Conservation (phyloP, 768 basidiomycete genomes). For the Suillus plorans region DNA sequence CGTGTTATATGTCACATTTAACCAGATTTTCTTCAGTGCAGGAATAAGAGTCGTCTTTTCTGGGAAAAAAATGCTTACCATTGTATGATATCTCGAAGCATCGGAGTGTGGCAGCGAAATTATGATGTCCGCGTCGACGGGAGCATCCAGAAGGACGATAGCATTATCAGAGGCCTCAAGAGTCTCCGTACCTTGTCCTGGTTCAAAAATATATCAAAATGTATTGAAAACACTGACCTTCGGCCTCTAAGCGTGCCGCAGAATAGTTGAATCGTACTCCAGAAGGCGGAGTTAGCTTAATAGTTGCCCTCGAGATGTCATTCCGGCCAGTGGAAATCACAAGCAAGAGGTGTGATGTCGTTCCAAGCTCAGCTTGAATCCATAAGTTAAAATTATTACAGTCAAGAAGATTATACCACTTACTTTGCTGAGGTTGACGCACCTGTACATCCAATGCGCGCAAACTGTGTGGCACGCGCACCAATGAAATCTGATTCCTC, state of each 20-base stretch:
- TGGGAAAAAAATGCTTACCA: slow-evolving; percentile 45
- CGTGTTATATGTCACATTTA: slow-evolving; percentile 71
- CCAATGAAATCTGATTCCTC: slow-evolving; percentile 39
- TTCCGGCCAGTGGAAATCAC: slow-evolving; percentile 71
- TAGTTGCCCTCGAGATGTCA: slow-evolving; percentile 47
- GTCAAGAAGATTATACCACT: slow-evolving; percentile 19
- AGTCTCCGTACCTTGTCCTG: slow-evolving; percentile 18
- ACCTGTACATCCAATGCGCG: slow-evolving; percentile 64
- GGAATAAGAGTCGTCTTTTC: slow-evolving; percentile 4
- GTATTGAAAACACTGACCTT: slow-evolving; percentile 24
- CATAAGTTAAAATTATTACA: slow-evolving; percentile 7
- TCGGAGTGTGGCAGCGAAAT: slow-evolving; percentile 68
- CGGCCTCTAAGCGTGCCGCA: slow-evolving; percentile 40
- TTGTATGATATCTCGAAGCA: slow-evolving; percentile 54
- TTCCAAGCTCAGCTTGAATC: slow-evolving; percentile 63
- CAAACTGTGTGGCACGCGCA: slow-evolving; percentile 63
- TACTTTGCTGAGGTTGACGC: slow-evolving; percentile 48
- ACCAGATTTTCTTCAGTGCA: slow-evolving; percentile 58
- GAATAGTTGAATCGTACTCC: slow-evolving; percentile 47
- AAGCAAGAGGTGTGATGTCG: slow-evolving; percentile 52
- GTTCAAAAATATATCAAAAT: slow-evolving; percentile 13
- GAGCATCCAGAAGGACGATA: slow-evolving; percentile 48
- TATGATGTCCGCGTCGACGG: slow-evolving; percentile 44
- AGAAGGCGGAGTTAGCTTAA: slow-evolving; percentile 56
- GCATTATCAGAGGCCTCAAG: slow-evolving; percentile 42